Conservation (phyloP, 805 yeast genomes). For the Komagataella pastoris region DNA sequence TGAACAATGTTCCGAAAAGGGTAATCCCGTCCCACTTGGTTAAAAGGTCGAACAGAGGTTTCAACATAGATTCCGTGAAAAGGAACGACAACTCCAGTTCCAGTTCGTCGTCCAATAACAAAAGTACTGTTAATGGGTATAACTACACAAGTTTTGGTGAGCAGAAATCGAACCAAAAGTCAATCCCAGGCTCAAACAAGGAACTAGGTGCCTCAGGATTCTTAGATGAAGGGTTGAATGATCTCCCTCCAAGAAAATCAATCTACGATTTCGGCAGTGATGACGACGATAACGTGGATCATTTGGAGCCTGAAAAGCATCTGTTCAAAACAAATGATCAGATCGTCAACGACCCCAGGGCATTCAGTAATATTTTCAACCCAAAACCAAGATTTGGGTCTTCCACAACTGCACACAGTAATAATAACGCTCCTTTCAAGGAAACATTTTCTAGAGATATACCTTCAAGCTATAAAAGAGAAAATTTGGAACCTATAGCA, state of each 20-base stretch:
- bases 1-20: background rate
- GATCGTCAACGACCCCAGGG: constrained; percentile 23
- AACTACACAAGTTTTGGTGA: background rate
- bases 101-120: background rate
- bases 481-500: constrained; percentile 5
- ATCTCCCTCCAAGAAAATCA: constrained; percentile 36
- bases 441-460: background rate
- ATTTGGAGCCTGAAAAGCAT: constrained; percentile 18
- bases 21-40: constrained; percentile 2
- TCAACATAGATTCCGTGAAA: background rate
- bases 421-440: background rate
- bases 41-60: constrained; percentile 1
- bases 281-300: constrained; percentile 22
- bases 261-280: constrained; percentile 31
- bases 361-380: constrained; percentile 31
- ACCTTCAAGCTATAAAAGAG: background rate
- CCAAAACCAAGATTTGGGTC: background rate
- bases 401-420: background rate
- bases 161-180: background rate
- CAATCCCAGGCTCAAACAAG: background rate
- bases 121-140: background rate
- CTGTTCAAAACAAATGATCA: constrained; percentile 14
- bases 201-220: background rate
- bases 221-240: constrained; percentile 17
- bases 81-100: background rate